Conservation (phyloP, 768 basidiomycete species). For the Panellus pusillus region DNA sequence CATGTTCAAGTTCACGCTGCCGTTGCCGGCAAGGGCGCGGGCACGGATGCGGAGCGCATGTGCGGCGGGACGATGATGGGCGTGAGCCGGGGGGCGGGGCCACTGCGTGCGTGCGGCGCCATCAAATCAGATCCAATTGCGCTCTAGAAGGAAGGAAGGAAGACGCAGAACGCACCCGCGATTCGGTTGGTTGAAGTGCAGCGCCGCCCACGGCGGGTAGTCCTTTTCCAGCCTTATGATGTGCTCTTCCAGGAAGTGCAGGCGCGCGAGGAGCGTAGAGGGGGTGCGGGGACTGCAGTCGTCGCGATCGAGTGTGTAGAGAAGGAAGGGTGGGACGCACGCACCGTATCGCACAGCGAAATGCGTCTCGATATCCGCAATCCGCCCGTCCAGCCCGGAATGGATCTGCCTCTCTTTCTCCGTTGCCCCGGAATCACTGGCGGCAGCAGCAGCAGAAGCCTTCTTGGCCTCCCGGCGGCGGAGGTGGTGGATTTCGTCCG, state of each 20-base stretch:
- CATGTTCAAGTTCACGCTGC: too few species aligned
- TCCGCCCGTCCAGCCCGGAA: constrained; percentile 63
- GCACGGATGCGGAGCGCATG: constrained; percentile 33
- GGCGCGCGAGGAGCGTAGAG: constrained; percentile 57
- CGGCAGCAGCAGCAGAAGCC: constrained; percentile 5
- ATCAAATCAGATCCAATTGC: not conserved
- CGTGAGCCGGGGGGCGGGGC: constrained; percentile 79
- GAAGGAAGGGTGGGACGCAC: constrained; percentile 7
- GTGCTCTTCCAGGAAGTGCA: constrained; percentile 76
- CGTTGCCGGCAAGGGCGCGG: constrained; percentile 17
- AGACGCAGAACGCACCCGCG: constrained; percentile 56
- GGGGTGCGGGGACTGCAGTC: constrained; percentile 65
- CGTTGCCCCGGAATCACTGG: constrained; percentile 3
- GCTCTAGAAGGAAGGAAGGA: too few species aligned
- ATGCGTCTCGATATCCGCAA: constrained; percentile 70
- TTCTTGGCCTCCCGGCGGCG: constrained; percentile 1
- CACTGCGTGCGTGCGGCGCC: constrained; percentile 54
- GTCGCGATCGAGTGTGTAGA: not conserved
- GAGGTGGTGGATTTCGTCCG: constrained; percentile 7
- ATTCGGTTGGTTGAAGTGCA: constrained; percentile 86
- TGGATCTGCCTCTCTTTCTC: constrained; percentile 32
- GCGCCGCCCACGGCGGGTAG: constrained; percentile 83
- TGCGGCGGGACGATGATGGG: constrained; percentile 79
- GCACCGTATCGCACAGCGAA: constrained; percentile 73
- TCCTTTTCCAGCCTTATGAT: constrained; percentile 75